phyloP scores from a whole-genome alignment of 2,329 filamentous ascomycete genomes.

The Diaporthe ilicicola region DNA sequence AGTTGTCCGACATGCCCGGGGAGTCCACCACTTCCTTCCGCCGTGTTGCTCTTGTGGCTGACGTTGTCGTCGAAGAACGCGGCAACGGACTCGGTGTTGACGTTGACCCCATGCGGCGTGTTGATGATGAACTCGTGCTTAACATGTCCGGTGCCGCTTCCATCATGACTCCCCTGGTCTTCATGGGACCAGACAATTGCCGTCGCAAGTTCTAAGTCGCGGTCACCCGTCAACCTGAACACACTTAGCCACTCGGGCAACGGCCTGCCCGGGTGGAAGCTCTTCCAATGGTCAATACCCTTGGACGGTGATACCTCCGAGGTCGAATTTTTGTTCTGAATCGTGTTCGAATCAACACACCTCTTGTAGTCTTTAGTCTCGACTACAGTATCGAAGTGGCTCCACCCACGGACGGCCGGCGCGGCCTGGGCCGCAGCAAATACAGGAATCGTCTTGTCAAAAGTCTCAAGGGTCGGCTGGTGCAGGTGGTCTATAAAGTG shows the following conservation, averaged over 20 bases:
- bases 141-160: background rate
- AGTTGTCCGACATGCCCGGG: background rate
- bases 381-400: background rate
- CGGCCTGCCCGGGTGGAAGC: too few relatives aligned
- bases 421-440: background rate
- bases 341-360: background rate
- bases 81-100: background rate
- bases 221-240: background rate
- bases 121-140: constrained; percentile 30
- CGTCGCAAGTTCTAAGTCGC: constrained; percentile 14
- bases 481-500: background rate
- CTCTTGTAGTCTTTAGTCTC: background rate
- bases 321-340: background rate
- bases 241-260: background rate
- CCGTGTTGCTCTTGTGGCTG: background rate
- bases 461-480: background rate
- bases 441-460: background rate
- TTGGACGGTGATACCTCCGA: too few relatives aligned
- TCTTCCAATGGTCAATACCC: too few relatives aligned
- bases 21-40: background rate
- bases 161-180: background rate
- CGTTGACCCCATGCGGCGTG: constrained; percentile 30
- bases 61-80: constrained; percentile 18
- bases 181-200: constrained; percentile 29
- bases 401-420: background rate